These are phyloP conservation scores for Rhynchosporium agropyri DNA, from an alignment of 2,329 filamentous ascomycete genomes.

Conservation along the genomic window DNA sequence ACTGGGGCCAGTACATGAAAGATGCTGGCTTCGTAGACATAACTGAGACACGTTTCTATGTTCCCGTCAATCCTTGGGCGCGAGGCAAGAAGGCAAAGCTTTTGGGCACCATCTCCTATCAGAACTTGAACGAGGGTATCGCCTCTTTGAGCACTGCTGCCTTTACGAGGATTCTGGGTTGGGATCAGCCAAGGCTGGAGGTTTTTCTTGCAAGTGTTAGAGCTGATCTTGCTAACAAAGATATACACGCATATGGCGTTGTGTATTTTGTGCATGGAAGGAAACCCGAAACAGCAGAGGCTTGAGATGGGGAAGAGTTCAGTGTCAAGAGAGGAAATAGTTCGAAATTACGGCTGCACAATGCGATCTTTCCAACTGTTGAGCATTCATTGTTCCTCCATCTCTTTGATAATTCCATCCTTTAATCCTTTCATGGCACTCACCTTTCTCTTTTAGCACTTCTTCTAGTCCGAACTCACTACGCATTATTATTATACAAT, in stretches of 20 bases:
- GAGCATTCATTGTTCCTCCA: no score
- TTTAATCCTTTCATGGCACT: no score
- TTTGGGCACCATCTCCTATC: conserved; percentile 20
- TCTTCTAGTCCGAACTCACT: no score
- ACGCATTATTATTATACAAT: no score
- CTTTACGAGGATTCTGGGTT: conserved; percentile 31
- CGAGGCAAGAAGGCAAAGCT: conserved; percentile 40
- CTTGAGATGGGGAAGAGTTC: neutral
- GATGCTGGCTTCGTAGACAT: conserved; percentile 41
- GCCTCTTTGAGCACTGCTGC: conserved; percentile 27
- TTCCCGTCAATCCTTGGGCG: conserved; percentile 57
- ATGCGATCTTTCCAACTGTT: no score
- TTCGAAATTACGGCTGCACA: no score
- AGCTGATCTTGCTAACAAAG: conserved; percentile 40
- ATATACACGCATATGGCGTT: conserved; percentile 38
- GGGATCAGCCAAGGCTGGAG: conserved; percentile 29
- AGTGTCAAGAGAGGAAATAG: no score
- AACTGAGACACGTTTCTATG: conserved; percentile 43
- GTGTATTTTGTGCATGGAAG: conserved; percentile 20
- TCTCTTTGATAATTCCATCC: no score
- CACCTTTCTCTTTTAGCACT: no score
- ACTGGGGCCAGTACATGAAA: conserved; percentile 31
- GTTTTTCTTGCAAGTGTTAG: conserved; percentile 41
- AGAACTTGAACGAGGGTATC: conserved; percentile 28
- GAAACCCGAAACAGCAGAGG: conserved; percentile 8